Conservation (phyloP, 768 basidiomycete genomes). For the Tylopilus plumbeoviolaceoides region DNA sequence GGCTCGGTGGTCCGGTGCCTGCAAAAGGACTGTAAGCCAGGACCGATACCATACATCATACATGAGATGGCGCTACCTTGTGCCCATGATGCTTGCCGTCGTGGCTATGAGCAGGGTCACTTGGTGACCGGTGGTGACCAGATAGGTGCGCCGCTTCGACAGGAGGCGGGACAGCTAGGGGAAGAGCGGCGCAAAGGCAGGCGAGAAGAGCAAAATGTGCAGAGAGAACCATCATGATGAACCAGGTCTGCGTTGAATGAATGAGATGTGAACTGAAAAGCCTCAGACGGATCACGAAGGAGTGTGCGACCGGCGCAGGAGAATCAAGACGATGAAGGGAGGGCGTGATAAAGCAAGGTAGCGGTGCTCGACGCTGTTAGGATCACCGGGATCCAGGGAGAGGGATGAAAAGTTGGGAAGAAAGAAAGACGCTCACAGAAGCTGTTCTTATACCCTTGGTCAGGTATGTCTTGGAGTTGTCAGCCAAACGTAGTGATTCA, state of each 20-base stretch:
- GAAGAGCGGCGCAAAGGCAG: constrained; percentile 42
- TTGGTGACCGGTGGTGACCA: background rate
- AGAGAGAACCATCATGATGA: constrained; percentile 48
- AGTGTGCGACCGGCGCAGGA: constrained; percentile 22
- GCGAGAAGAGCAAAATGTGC: constrained; percentile 45
- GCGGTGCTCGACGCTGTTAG: constrained; percentile 16
- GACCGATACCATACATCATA: background rate
- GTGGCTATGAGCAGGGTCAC: background rate
- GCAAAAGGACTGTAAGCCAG: background rate
- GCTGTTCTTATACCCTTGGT: constrained; percentile 18
- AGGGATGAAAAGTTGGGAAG: constrained; percentile 36
- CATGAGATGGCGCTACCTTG: background rate
- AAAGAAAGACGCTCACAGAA: constrained; percentile 11
- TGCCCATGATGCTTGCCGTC: constrained; percentile 1
- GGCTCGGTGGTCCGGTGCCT: background rate
- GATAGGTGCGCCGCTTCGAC: constrained; percentile 40
- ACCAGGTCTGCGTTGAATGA: constrained; percentile 12
- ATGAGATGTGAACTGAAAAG: background rate
- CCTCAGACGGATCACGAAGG: constrained; percentile 14
- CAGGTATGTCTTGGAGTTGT: constrained; percentile 15
- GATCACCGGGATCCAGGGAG: constrained; percentile 56
- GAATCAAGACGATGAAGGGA: constrained; percentile 19
- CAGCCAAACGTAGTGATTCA: constrained; percentile 13
- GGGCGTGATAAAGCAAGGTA: constrained; percentile 15
- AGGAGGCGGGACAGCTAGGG: constrained; percentile 27